phyloP scores from a whole-genome alignment of 805 yeast species.

The Cyberlindnera maritima region DNA sequence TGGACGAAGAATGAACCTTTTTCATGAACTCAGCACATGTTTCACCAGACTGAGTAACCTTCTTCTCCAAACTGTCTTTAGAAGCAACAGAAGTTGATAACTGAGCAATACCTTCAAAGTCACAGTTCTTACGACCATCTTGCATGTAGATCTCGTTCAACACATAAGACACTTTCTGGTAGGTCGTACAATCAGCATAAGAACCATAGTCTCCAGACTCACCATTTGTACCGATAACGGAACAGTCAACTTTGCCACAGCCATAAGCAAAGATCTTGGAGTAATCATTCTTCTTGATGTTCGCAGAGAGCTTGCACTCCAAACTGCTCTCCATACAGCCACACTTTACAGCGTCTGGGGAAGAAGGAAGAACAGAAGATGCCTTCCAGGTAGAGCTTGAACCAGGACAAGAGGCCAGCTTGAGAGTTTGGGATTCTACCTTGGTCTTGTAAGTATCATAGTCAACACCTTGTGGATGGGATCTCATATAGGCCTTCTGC shows the following conservation, averaged over 20 bases:
- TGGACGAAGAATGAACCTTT: neutral
- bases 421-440: neutral
- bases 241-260: conserved; percentile 58
- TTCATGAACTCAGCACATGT: conserved; percentile 20
- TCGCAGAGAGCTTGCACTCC: conserved; percentile 52
- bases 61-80: conserved; percentile 8
- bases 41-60: conserved; percentile 15
- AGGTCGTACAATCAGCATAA: conserved; percentile 62
- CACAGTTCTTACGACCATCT: conserved; percentile 37
- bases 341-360: conserved; percentile 62
- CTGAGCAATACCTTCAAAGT: conserved; percentile 23
- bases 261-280: conserved; percentile 53
- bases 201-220: conserved; percentile 59
- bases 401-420: conserved; percentile 47
- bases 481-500: conserved; percentile 47
- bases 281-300: conserved; percentile 47
- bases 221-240: conserved; percentile 59
- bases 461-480: conserved; percentile 44
- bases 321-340: conserved; percentile 55
- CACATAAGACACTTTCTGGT: conserved; percentile 60
- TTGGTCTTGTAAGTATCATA: conserved; percentile 30
- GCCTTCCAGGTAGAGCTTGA: conserved; percentile 58
- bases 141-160: conserved; percentile 59
- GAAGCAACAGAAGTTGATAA: conserved; percentile 14
- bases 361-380: conserved; percentile 57